Base-by-base conservation (phyloP, 208 protist species). In the Willaertia magna region DNA sequence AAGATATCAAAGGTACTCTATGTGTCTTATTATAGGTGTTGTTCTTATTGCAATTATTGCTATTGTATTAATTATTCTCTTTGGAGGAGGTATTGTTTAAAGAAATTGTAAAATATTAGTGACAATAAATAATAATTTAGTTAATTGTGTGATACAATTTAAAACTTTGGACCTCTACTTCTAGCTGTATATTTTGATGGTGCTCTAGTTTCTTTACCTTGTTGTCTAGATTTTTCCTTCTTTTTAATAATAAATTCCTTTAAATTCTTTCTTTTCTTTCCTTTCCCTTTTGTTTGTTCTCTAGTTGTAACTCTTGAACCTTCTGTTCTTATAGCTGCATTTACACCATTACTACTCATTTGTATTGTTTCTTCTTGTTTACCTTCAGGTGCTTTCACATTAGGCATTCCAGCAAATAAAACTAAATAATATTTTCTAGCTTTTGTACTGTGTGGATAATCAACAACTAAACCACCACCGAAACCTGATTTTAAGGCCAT, bases 401-500 rank as follows among this genome's bases (percentile, higher is more conserved):
- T 90, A 87, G 93, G 91, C 76, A 95, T 91, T 9, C 94, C 95
- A 0, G 94, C 93, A 89, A 96, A 94, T 47, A 97, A 89, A 16
- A 96, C 94, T 16, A 97, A 86, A 87, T 95, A 97, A 84, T 96
- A 96, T 91, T 99, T 99, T 87, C 98, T 98, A 42, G 97, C 97
- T 34, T 94, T 94, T 20, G 94, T 97, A 84, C 93, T 97, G 90
- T 99, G 94, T 30, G 98, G 98, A 90, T 95, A 99, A 89, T 99
- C 97, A 76, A 99, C 91, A 11, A 99, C 95, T 0, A 99, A 88
- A 85, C 98, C 98, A 67, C 98, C 98, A 51, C 90, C 91, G 86
- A 99, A 99, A 84, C 98, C 98, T 87, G 93, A 96, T 83, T 96
- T 92, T 93, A 98, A 97, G n/a, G 98, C 98, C 18, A 91, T 90